A percentile compares a stretch with the other conserved stretches of the same genome.
Conservation (phyloP, 2,329 filamentous ascomycete species). For the Aspergillus luchuensis region DNA sequence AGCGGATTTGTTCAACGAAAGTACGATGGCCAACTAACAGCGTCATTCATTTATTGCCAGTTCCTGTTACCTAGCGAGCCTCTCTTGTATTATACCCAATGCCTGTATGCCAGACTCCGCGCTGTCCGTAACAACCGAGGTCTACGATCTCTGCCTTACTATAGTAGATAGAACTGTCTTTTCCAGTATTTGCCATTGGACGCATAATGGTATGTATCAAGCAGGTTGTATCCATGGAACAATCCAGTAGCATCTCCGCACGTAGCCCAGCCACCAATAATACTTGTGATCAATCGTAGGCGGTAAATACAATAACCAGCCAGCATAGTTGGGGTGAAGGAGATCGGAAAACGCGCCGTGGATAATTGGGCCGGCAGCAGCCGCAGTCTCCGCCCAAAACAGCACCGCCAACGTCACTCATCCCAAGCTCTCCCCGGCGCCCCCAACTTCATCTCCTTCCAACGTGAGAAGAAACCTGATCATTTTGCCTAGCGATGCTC, state of each 20-base stretch:
- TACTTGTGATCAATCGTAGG: not conserved
- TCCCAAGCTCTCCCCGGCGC: conserved; percentile 14
- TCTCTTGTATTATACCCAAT: not conserved
- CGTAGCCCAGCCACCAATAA: not conserved
- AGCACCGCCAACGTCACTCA: conserved; percentile 19
- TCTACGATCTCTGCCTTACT: not conserved
- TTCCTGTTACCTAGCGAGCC: not conserved
- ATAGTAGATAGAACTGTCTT: not conserved
- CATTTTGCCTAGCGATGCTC: conserved; percentile 2
- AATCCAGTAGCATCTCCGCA: not conserved
- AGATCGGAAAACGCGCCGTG: not conserved
- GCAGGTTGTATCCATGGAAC: not conserved
- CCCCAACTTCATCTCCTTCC: conserved; percentile 5
- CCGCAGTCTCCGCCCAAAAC: conserved; percentile 19
- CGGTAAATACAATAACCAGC: conserved; percentile 14
- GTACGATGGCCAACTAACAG: conserved; percentile 51
- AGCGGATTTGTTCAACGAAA: conserved; percentile 78
- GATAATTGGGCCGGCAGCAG: conserved; percentile 21
- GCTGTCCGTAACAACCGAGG: not conserved
- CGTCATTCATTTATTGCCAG: not conserved
- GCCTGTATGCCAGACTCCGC: not conserved
- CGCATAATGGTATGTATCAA: not conserved
- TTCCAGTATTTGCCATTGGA: not conserved
- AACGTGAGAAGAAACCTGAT: conserved; percentile 2
- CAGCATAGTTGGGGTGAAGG: conserved; percentile 2